phyloP scores from a whole-genome alignment of 78 protist genomes.

The Acrasis kona region DNA sequence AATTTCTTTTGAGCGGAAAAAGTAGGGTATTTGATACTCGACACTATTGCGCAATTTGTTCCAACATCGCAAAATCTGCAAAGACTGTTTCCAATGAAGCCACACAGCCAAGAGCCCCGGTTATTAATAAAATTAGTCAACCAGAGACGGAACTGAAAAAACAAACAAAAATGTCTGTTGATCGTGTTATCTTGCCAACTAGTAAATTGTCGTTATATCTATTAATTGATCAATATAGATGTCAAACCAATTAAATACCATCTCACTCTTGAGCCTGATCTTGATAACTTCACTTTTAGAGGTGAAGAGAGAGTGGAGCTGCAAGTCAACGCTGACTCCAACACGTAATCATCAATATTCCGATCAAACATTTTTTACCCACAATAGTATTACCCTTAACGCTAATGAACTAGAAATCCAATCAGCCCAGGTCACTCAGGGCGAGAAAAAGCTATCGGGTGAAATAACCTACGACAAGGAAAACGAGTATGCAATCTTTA shows the following conservation, averaged over 20 bases:
- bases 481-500: not conserved
- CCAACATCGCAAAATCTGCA: too few species aligned
- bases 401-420: conserved; percentile 3
- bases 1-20: too few species aligned
- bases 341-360: not conserved
- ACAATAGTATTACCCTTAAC: conserved; percentile 23
- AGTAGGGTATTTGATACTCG: too few species aligned
- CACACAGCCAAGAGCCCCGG: too few species aligned
- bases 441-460: not conserved
- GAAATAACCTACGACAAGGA: not conserved
- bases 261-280: conserved; percentile 38
- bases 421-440: not conserved
- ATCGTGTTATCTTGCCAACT: too few species aligned
- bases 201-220: too few species aligned
- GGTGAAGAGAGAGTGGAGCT: conserved; percentile 32
- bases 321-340: conserved; percentile 2
- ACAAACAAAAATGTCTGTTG: too few species aligned
- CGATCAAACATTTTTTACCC: not conserved
- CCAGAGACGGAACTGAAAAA: too few species aligned
- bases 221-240: too few species aligned
- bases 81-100: too few species aligned
- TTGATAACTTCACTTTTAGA: conserved; percentile 22
- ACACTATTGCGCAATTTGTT: too few species aligned
- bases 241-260: conserved; percentile 10
- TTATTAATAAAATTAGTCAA: too few species aligned